A percentile compares a stretch with the other conserved stretches of the same genome.
Conservation (phyloP, 1,284 basidiomycete species). For the Malassezia arunalokei region DNA sequence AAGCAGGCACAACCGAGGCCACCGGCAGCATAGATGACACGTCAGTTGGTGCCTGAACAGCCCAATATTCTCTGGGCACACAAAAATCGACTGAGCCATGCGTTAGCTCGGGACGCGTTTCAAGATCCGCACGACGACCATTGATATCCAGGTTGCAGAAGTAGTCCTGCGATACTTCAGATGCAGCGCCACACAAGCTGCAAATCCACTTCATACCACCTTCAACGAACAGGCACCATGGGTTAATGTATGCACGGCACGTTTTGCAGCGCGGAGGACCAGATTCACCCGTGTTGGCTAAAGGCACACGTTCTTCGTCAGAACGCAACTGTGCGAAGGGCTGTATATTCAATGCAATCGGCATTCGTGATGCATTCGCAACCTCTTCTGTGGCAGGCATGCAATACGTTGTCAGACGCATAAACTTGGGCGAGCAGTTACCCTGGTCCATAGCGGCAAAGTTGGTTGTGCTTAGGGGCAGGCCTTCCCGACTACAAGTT, state of each 20-base stretch:
- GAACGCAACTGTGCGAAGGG: constrained; percentile 74
- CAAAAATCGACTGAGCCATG: constrained; percentile 84
- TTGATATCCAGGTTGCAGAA: constrained; percentile 74
- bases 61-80: constrained; percentile 79
- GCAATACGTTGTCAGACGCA: constrained; percentile 59
- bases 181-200: constrained; percentile 74
- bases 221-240: constrained; percentile 77
- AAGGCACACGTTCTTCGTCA: constrained; percentile 55
- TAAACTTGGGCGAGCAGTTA: constrained; percentile 59
- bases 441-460: constrained; percentile 82
- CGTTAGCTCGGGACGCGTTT: constrained; percentile 71
- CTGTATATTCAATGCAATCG: constrained; percentile 72
- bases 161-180: constrained; percentile 60
- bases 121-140: constrained; percentile 68
- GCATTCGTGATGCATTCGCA: constrained; percentile 64
- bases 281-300: constrained; percentile 55
- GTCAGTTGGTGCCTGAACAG: constrained; percentile 47
- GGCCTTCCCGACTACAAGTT: constrained; percentile 58
- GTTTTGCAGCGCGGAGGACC: constrained; percentile 76
- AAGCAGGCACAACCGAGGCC: constrained; percentile 16
- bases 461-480: constrained; percentile 73
- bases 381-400: constrained; percentile 71
- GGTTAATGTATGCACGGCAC: constrained; percentile 86
- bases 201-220: constrained; percentile 82
- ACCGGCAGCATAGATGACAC: constrained; percentile 26